These are phyloP conservation scores for Colletotrichum orchidophilum DNA, from an alignment of 2,329 filamentous ascomycete species.

Conservation along the genomic window DNA sequence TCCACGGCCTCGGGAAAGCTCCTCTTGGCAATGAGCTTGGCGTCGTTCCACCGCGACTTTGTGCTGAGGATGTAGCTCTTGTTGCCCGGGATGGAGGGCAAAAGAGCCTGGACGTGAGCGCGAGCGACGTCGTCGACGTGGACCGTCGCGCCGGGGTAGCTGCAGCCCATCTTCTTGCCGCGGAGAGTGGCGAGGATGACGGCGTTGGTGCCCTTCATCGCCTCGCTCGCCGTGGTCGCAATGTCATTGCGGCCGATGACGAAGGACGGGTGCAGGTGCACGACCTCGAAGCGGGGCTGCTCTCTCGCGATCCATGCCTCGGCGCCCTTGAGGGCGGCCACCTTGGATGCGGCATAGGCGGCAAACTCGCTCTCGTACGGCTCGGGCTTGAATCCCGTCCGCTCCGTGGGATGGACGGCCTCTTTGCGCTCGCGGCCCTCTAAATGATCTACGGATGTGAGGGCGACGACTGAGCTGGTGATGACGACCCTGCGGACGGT, in stretches of 20 bases:
- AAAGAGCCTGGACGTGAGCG: constrained; percentile 48
- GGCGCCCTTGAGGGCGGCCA: constrained; percentile 43
- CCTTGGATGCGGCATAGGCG: constrained; percentile 49
- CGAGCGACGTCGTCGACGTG: constrained; percentile 50
- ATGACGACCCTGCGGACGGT: constrained; percentile 55
- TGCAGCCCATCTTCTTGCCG: constrained; percentile 38
- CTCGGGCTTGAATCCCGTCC: constrained; percentile 24
- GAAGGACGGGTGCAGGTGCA: constrained; percentile 48
- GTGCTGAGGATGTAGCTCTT: constrained; percentile 42
- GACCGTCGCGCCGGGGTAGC: constrained; percentile 43
- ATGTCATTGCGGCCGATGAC: constrained; percentile 49
- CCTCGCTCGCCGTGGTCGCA: constrained; percentile 39
- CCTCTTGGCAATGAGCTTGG: constrained; percentile 46
- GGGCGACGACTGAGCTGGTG: constrained; percentile 59
- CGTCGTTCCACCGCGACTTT: constrained; percentile 46
- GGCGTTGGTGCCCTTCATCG: constrained; percentile 46
- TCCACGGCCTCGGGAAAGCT: constrained; percentile 37
- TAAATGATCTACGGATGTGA: constrained; percentile 21
- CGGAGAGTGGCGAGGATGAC: constrained; percentile 45
- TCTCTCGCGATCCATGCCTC: constrained; percentile 44
- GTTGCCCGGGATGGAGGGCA: constrained; percentile 42
- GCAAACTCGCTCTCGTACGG: constrained; percentile 39
- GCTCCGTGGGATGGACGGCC: constrained; percentile 7
- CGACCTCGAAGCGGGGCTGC: constrained; percentile 46
- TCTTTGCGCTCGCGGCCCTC: constrained; percentile 15